Percentiles rank a stretch among this genome's conserved stretches.
Evolutionary conservation across 331 rosid genomes (phyloP).

Genomic region (Spiraea crenata): DNA sequence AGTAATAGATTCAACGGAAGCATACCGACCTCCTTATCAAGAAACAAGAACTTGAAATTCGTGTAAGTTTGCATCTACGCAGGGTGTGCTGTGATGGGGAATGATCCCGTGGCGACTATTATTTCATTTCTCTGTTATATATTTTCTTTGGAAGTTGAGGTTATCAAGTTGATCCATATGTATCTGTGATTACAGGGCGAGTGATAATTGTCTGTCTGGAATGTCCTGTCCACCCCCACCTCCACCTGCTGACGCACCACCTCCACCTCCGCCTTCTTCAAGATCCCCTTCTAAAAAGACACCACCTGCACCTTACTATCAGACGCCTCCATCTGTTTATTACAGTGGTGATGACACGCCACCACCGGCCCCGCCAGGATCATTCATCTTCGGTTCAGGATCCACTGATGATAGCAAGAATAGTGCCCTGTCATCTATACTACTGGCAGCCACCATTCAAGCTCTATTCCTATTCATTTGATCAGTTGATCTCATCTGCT

Average conservation of each 20-base stretch:
- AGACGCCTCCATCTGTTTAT: not conserved
- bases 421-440: not conserved
- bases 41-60: constrained; percentile 30
- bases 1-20: constrained; percentile 50
- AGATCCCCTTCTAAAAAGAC: not conserved
- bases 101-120: too few species aligned
- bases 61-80: constrained; percentile 10
- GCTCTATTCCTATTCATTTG: not conserved
- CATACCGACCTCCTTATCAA: constrained; percentile 30
- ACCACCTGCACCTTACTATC: not conserved
- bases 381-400: not conserved
- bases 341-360: not conserved
- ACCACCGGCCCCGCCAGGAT: not conserved
- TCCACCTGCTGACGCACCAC: not conserved
- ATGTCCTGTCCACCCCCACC: constrained; percentile 27
- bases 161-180: not conserved
- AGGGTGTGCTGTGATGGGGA: too few species aligned
- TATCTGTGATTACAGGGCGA: constrained; percentile 10
- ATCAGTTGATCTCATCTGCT: not conserved
- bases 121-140: too few species aligned
- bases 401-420: constrained; percentile 1
- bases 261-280: not conserved
- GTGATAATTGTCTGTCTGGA: constrained; percentile 30
- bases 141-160: too few species aligned
- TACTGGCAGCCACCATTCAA: constrained; percentile 14